Evolutionary conservation across 2,329 filamentous ascomycete genomes (phyloP).

Genomic region (Trichoderma sp.): DNA sequence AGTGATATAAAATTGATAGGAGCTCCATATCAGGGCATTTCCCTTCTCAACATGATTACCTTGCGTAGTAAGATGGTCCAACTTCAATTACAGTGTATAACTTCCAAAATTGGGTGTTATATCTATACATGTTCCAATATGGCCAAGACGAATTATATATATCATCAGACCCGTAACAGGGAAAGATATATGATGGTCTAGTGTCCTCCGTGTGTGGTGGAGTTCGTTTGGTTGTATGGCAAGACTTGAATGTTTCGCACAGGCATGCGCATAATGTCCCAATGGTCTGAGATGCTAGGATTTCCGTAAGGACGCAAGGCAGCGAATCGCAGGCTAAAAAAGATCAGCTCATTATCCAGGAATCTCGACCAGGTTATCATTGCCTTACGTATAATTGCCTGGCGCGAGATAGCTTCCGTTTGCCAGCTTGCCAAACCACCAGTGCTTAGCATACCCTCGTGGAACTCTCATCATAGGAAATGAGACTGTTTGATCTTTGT

Average conservation of each 20-base stretch:
- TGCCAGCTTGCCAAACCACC: constrained; percentile 43
- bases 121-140: not conserved
- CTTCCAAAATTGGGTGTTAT: not conserved
- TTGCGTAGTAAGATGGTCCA: not conserved
- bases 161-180: not conserved
- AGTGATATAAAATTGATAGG: too few relatives aligned
- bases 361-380: not conserved
- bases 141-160: not conserved
- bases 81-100: not conserved
- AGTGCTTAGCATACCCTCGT: constrained; percentile 35
- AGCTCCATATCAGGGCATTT: not conserved
- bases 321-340: constrained; percentile 39
- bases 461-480: constrained; percentile 38
- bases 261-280: constrained; percentile 38
- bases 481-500: constrained; percentile 38
- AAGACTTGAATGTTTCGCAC: constrained; percentile 35
- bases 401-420: constrained; percentile 41
- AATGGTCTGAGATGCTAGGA: constrained; percentile 40
- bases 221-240: constrained; percentile 31
- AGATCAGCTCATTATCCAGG: constrained; percentile 10
- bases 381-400: constrained; percentile 40
- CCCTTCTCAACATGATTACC: not conserved
- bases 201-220: constrained; percentile 18
- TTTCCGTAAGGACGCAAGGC: constrained; percentile 42
- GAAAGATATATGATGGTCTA: not conserved